A percentile compares a stretch with the other conserved stretches of the same genome.
phyloP scores from a whole-genome alignment of 2,329 filamentous ascomycete genomes.

The Fusarium siculi region DNA sequence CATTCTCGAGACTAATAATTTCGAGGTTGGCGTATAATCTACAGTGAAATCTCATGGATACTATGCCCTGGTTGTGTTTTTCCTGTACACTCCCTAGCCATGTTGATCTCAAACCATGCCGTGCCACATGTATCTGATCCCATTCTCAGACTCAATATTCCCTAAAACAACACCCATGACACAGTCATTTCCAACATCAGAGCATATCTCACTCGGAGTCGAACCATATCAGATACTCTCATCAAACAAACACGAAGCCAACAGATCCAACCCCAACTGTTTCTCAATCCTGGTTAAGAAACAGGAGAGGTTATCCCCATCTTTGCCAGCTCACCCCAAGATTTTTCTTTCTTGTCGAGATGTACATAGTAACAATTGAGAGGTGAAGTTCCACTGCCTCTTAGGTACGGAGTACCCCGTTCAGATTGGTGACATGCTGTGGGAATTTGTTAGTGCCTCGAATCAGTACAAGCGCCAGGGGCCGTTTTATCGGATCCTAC shows the following conservation, averaged over 20 bases:
- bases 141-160: not conserved
- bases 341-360: not conserved
- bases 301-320: constrained; percentile 10
- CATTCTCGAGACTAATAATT: not conserved
- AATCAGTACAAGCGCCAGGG: constrained; percentile 39
- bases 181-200: constrained; percentile 31
- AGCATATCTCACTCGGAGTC: constrained; percentile 36
- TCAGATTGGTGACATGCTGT: constrained; percentile 8
- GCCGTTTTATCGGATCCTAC: constrained; percentile 16
- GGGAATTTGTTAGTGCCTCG: constrained; percentile 36
- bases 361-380: not conserved
- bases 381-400: not conserved
- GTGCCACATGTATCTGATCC: constrained; percentile 1
- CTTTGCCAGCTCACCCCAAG: constrained; percentile 5
- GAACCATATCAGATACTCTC: constrained; percentile 35
- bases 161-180: constrained; percentile 2
- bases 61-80: not conserved
- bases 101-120: not conserved
- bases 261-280: constrained; percentile 32
- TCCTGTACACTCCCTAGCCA: not conserved
- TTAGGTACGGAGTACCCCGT: not conserved
- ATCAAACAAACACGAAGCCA: constrained; percentile 31
- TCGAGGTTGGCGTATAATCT: not conserved
- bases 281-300: constrained; percentile 3
- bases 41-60: not conserved